A percentile compares a stretch with the other conserved stretches of the same genome.
These are phyloP conservation scores for Peronospora farinosa DNA, from an alignment of 352 stramenopile genomes.

Conservation along the genomic window DNA sequence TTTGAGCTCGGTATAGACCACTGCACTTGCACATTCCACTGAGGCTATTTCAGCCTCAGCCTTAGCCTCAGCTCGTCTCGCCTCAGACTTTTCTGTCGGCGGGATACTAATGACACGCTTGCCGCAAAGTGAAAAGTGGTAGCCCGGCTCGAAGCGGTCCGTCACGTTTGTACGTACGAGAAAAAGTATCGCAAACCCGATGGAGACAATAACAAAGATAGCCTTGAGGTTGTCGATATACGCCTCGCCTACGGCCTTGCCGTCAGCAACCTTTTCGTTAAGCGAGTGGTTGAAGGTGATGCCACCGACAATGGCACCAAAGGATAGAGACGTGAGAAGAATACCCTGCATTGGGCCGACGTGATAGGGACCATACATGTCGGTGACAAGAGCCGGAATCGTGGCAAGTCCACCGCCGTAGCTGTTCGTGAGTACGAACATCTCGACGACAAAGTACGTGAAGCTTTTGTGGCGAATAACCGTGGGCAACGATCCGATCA, in stretches of 20 bases:
- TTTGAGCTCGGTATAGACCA: no score
- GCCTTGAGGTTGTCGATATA: conserved; percentile 74
- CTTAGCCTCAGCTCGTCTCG: no score
- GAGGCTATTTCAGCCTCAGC: not conserved
- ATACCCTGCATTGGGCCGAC: conserved; percentile 49
- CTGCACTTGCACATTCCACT: no score
- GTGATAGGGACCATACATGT: conserved; percentile 81
- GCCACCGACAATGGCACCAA: conserved; percentile 62
- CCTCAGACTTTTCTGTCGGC: conserved; percentile 34
- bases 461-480: conserved; percentile 57
- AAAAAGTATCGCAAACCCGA: conserved; percentile 57
- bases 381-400: conserved; percentile 68
- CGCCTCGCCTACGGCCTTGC: conserved; percentile 40
- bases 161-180: conserved; percentile 56
- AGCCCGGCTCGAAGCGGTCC: conserved; percentile 63
- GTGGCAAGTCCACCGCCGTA: conserved; percentile 72
- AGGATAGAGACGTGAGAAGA: conserved; percentile 71
- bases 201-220: conserved; percentile 58
- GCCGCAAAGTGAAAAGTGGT: conserved; percentile 61
- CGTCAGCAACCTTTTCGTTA: conserved; percentile 33
- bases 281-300: conserved; percentile 65
- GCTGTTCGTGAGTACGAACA: conserved; percentile 69
- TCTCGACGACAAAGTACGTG: conserved; percentile 47
- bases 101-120: conserved; percentile 59
- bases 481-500: conserved; percentile 49